Base-by-base conservation (phyloP, 352 stramenopile genomes). In the Globisporangium middletonii region DNA sequence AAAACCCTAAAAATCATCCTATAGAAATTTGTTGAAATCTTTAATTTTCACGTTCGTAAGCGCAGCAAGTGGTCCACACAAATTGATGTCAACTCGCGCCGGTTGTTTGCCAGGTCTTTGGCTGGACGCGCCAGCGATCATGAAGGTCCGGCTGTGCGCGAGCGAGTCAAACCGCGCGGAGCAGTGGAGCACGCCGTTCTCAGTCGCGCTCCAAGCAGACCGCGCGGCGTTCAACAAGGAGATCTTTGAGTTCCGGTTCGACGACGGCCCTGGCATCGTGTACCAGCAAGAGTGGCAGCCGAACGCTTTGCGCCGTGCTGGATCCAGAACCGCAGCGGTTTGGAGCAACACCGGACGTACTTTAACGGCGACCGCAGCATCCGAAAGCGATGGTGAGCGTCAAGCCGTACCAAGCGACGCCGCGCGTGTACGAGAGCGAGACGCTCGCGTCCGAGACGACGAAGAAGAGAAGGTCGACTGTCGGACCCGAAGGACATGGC, bases 321-420 rank as follows among this genome's bases (percentile, higher is more conserved):
- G 86, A 87, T 95, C 59, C 83, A 92, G 57, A 95, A 95, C 59
- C 78, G 80, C 37, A 86, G 71, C 56, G 86, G 86, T 6, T 68
- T 95, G 11, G 86, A 94, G 50, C 60, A 90, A 33, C 86, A 95
- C 57, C 79, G 78, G 16, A 23, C 49, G 15, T 94, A 83, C 62
- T 95, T 95, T 61, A 70, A 75, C 44, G 63, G 63, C 8, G 75
- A 67, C 18, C 80, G 86, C 27, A 69, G 82, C 23, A 72, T 94
- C 35, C 75, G 26, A 93, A 92, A 52, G 80, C 86, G n/a, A 75
- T 77, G 43, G 19, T 94, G 28, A 83, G 75, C 41, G 23, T 94
- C 19, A 71, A 72, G 44, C 83, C 82, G 13, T 94, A 77, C 53
- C 79, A 90, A 57, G 76, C 89, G 61, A 95, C 83, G 0, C 67